Evolutionary conservation across 345 rosid species (phyloP).

Genomic region (Aegle marmelos): DNA sequence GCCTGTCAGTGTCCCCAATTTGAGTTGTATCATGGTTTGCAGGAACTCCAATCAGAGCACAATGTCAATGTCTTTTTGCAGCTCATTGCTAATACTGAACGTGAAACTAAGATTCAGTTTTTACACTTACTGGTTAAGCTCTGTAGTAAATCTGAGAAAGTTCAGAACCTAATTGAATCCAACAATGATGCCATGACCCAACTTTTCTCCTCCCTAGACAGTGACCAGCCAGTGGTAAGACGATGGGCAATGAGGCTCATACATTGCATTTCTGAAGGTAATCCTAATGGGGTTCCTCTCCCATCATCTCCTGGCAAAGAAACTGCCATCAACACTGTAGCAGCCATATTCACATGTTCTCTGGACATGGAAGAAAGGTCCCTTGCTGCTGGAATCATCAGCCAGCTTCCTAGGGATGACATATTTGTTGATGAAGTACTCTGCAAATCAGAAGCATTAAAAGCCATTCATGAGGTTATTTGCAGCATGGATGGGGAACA

Average conservation of each 20-base stretch:
- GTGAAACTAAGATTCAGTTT: slow-evolving; percentile 33
- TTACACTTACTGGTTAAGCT: slow-evolving; percentile 45
- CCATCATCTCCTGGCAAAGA: slow-evolving; percentile 44
- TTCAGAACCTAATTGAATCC: slow-evolving; percentile 30
- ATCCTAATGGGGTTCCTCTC: slow-evolving; percentile 38
- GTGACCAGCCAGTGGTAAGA: slow-evolving; percentile 23
- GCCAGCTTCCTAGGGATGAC: slow-evolving; percentile 51
- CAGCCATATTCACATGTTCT: slow-evolving; percentile 33
- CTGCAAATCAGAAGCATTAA: slow-evolving; percentile 39
- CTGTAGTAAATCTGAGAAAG: slow-evolving; percentile 36
- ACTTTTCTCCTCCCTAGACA: slow-evolving; percentile 38
- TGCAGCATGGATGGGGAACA: slow-evolving; percentile 25
- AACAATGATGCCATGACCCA: slow-evolving; percentile 25
- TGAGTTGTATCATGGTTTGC: slow-evolving; percentile 34
- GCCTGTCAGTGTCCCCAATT: slow-evolving; percentile 32
- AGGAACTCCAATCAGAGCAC: slow-evolving; percentile 46
- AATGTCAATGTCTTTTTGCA: slow-evolving; percentile 40
- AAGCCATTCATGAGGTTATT: slow-evolving; percentile 51
- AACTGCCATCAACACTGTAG: slow-evolving; percentile 35
- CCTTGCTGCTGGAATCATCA: slow-evolving; percentile 46
- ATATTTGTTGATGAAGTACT: slow-evolving; percentile 37
- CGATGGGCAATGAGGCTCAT: slow-evolving; percentile 45
- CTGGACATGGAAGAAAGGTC: slow-evolving; percentile 43
- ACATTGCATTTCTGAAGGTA: slow-evolving; percentile 36
- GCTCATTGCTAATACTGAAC: slow-evolving; percentile 24